Evolutionary conservation across 1,284 basidiomycete species (phyloP), one percentile per base, ranked within the genome.

Genomic region (Cryptococcus sp.): DNA sequence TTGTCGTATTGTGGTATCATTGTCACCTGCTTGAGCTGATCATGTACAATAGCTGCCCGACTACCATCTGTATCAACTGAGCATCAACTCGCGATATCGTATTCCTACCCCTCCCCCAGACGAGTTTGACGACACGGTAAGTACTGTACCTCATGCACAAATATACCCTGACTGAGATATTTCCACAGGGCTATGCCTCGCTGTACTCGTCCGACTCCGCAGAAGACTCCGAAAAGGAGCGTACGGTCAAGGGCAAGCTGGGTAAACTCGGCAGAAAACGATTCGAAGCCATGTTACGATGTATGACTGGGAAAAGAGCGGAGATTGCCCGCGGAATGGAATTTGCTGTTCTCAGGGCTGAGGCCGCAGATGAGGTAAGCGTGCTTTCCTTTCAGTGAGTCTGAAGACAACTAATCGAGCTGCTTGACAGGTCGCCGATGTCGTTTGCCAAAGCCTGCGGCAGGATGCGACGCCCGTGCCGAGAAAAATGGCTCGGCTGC

Each of bases 251-350:
- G 79, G 87, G 82, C 41, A 81, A 81, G 25, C 82, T 99, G 0
- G 91, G 92, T 1, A 85, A 82, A 68, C 79, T 91, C 16, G 90
- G 93, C 15, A 84, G 88, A 40, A 86, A 84, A 54, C 83, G 93
- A 40, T 92, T 99, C 66, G 89, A 93, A 76, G 86, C 87, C 0
- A 93, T 98, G 87, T 82, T 99, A 31, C 86, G 95, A 19, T 86
- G 85, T 5, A 80, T 99, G 68, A 88, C 87, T 15, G 91, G 92
- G 3, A 88, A 89, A 66, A 82, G 93, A 55, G 92, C 90, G 10
- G 91, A 95, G 73, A 87, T 99, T 42, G 96, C 92, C 20, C 84
- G 92, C 20, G 91, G 90, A 60, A 99, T 98, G 93, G 86, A 89
- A 15, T 98, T 98, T 73, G 92, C 93, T 57, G 82, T 99, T 49